Evolutionary conservation across 2,329 filamentous ascomycete genomes (phyloP).

Genomic region (Sarocladium oryzae): DNA sequence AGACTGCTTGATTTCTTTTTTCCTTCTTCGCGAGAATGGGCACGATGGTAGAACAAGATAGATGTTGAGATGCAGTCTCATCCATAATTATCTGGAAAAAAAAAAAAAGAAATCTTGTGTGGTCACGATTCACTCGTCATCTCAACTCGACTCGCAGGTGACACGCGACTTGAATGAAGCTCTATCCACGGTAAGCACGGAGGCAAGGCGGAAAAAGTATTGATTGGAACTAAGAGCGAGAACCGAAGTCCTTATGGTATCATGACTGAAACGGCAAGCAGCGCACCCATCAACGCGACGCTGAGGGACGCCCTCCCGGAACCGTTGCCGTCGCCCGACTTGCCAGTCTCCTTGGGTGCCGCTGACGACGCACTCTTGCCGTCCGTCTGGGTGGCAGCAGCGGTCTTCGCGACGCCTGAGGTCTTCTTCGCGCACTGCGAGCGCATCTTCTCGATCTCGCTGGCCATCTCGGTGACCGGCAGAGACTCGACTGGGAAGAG

Average conservation of each 20-base stretch:
- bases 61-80: too few species aligned
- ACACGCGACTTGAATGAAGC: too few species aligned
- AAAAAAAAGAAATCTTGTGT: too few species aligned
- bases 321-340: not conserved
- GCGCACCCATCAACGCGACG: conserved; percentile 2
- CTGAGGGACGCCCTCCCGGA: not conserved
- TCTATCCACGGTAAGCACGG: too few species aligned
- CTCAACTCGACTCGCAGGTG: too few species aligned
- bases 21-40: too few species aligned
- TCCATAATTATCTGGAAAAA: too few species aligned
- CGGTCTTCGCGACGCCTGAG: not conserved
- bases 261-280: conserved; percentile 3
- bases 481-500: not conserved
- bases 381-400: not conserved
- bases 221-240: too few species aligned
- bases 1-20: too few species aligned
- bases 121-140: too few species aligned
- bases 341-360: not conserved
- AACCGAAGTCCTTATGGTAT: not conserved
- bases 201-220: too few species aligned
- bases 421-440: not conserved
- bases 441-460: not conserved
- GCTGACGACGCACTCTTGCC: not conserved
- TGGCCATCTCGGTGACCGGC: not conserved
- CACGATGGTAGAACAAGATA: too few species aligned